Percentiles rank a stretch among this genome's conserved stretches.
Conservation (phyloP, 805 yeast genomes). For the Tetrapisispora fleetii region DNA sequence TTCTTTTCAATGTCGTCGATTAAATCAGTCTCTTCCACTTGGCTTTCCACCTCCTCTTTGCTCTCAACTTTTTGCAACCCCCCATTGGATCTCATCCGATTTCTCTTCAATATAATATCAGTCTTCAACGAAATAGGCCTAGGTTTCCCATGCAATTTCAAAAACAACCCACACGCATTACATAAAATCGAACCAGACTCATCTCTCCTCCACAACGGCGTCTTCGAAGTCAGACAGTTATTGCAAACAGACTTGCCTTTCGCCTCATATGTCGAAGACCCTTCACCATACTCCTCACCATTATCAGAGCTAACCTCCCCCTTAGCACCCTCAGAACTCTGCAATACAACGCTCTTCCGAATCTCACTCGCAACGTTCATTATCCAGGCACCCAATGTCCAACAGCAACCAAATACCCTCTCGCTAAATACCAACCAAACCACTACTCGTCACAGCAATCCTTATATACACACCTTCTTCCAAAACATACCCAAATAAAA, state of each 20-base stretch:
- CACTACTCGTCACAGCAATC: too few relatives aligned
- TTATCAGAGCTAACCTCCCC: neutral
- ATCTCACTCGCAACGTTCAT: neutral
- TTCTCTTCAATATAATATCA: constrained; percentile 84
- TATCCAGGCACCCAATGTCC: neutral
- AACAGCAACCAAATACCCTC: neutral
- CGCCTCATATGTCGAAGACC: neutral
- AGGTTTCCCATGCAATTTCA: constrained; percentile 85
- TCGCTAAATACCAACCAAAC: too few relatives aligned
- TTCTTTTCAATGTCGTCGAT: neutral
- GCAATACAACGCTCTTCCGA: neutral
- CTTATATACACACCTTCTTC: too few relatives aligned
- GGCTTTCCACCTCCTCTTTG: neutral
- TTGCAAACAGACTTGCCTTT: constrained; percentile 53
- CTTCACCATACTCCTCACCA: neutral
- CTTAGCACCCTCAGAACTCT: neutral
- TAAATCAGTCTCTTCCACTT: neutral
- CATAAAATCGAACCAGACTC: constrained; percentile 85
- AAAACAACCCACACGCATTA: constrained; percentile 86
- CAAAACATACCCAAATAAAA: neutral
- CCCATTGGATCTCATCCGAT: constrained; percentile 44
- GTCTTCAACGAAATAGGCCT: constrained; percentile 87
- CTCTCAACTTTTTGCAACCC: neutral
- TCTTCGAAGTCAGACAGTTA: constrained; percentile 85
- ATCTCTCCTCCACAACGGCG: constrained; percentile 93